phyloP scores from a whole-genome alignment of 495 filamentous ascomycete species.

The Penicillium robsamsonii region DNA sequence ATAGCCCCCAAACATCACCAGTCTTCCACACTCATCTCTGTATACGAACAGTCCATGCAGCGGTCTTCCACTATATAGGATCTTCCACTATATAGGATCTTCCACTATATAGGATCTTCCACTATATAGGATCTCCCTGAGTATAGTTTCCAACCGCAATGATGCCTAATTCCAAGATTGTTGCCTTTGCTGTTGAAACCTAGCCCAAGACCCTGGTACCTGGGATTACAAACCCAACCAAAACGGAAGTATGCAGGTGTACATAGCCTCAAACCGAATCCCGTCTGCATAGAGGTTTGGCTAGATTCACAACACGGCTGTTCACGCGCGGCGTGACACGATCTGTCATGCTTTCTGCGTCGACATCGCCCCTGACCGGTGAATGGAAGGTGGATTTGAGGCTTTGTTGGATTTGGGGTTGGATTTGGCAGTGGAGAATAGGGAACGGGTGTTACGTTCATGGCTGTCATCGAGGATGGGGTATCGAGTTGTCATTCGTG shows the following conservation, averaged over 20 bases:
- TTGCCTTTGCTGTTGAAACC: background rate
- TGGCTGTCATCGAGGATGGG: background rate
- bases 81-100: background rate
- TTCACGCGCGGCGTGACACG: background rate
- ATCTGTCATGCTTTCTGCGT: background rate
- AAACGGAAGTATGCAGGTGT: background rate
- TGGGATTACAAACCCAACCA: background rate
- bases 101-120: background rate
- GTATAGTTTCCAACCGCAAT: background rate
- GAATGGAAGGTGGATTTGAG: background rate
- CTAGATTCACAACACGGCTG: slow-evolving; percentile 1
- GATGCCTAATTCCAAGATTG: background rate
- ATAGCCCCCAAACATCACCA: background rate
- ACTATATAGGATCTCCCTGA: background rate
- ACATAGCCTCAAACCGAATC: background rate
- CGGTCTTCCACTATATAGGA: background rate
- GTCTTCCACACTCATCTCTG: background rate
- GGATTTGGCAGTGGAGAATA: background rate
- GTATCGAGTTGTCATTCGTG: background rate
- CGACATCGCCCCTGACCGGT: background rate
- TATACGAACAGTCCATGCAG: background rate
- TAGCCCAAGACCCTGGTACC: slow-evolving; percentile 2
- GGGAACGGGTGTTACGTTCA: background rate
- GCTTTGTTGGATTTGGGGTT: background rate
- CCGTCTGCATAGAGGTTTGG: background rate